phyloP scores from a whole-genome alignment of 1,284 basidiomycete genomes.

The Melampsora americana region DNA sequence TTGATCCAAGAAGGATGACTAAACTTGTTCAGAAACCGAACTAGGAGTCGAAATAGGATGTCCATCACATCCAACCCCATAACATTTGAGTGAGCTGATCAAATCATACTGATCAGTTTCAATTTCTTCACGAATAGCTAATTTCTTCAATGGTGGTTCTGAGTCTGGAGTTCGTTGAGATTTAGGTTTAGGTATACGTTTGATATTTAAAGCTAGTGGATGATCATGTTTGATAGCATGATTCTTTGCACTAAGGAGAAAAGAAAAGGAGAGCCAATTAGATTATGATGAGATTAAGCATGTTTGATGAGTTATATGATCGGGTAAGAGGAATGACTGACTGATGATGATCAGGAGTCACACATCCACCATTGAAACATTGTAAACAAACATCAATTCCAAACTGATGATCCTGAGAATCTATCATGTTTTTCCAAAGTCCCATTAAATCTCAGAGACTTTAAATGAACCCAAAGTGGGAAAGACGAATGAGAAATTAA shows the following conservation, averaged over 20 bases:
- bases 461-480: constrained; percentile 4
- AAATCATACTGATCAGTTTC: constrained; percentile 86
- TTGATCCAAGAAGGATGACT: neutral
- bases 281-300: too few species aligned
- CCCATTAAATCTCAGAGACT: too few species aligned
- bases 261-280: too few species aligned
- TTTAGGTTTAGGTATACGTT: constrained; percentile 66
- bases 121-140: constrained; percentile 76
- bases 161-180: constrained; percentile 60
- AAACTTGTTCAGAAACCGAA: neutral
- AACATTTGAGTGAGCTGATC: constrained; percentile 68
- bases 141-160: constrained; percentile 82
- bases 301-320: neutral
- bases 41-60: constrained; percentile 6
- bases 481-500: constrained; percentile 2
- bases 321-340: neutral
- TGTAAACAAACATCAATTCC: constrained; percentile 85
- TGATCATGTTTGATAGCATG: constrained; percentile 74
- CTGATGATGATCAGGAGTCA: constrained; percentile 57
- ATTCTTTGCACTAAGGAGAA: constrained; percentile 54
- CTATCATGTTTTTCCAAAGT: neutral
- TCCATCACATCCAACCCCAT: constrained; percentile 61
- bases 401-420: constrained; percentile 64
- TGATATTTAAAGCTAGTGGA: constrained; percentile 74
- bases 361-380: constrained; percentile 91